phyloP scores from a whole-genome alignment of 208 protist genomes.

The Borovskyia barvae region DNA sequence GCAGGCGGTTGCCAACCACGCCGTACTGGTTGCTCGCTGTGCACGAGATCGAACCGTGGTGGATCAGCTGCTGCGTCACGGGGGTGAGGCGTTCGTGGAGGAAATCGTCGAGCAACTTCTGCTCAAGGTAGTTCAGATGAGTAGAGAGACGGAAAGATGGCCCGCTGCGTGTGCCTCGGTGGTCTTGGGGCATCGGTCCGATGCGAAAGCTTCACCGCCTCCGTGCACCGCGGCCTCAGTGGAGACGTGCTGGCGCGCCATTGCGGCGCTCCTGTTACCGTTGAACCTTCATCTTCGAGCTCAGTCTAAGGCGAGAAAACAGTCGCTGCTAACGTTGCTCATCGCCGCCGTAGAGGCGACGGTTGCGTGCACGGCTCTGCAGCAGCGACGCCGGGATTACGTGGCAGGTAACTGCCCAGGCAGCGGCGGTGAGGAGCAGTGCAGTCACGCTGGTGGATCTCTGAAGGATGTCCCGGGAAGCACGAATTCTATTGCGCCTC shows the following conservation, averaged over 20 bases:
- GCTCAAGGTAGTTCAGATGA: no score
- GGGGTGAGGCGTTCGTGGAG: constrained; percentile 14
- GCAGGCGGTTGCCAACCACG: constrained; percentile 4
- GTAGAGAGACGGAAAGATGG: no score
- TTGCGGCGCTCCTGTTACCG: constrained; percentile 38
- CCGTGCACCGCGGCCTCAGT: neutral
- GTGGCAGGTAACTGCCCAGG: no score
- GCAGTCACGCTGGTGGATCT: no score
- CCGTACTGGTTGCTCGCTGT: constrained; percentile 44
- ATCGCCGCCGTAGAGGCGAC: constrained; percentile 24
- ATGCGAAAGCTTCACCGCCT: neutral
- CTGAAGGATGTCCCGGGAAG: no score
- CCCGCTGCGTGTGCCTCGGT: neutral
- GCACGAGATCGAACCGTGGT: constrained; percentile 41
- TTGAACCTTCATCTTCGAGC: constrained; percentile 30
- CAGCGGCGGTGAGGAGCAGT: no score
- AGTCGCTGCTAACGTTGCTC: constrained; percentile 33
- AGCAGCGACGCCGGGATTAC: no score
- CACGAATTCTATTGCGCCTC: neutral
- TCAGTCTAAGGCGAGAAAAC: constrained; percentile 33
- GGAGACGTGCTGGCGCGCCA: constrained; percentile 43
- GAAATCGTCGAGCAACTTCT: constrained; percentile 28
- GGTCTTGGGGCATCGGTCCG: no score
- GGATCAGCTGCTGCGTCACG: constrained; percentile 47
- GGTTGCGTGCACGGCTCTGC: no score